A percentile compares a stretch with the other conserved stretches of the same genome.
Evolutionary conservation across 805 yeast genomes (phyloP).

Genomic region (Zygoascus biomembranicola): DNA sequence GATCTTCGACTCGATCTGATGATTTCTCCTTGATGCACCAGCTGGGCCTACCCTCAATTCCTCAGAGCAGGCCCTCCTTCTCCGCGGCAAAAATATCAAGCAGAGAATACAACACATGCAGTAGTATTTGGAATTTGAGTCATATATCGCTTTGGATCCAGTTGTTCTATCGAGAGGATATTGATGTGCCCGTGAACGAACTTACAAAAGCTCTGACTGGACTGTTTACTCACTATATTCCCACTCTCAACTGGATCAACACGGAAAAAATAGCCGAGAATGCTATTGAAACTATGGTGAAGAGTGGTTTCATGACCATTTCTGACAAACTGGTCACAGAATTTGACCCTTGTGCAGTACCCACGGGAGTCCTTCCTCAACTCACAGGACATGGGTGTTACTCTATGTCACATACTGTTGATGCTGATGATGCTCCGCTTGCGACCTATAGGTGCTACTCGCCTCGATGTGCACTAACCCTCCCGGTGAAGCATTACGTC

Average conservation of each 20-base stretch:
- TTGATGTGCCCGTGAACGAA: constrained; percentile 12
- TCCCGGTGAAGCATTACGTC: constrained; percentile 9
- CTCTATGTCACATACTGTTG: constrained; percentile 14
- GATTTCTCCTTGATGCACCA: constrained; percentile 14
- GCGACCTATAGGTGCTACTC: constrained; percentile 24
- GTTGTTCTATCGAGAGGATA: not conserved
- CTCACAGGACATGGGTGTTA: constrained; percentile 30
- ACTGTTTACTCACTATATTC: constrained; percentile 20
- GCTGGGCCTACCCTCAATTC: constrained; percentile 18
- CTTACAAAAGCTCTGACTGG: constrained; percentile 16
- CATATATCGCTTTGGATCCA: constrained; percentile 14
- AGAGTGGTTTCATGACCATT: constrained; percentile 16
- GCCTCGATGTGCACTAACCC: constrained; percentile 19
- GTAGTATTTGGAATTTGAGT: constrained; percentile 15
- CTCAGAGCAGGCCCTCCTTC: constrained; percentile 12
- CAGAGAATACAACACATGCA: constrained; percentile 14
- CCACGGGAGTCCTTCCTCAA: constrained; percentile 28
- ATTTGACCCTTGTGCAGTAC: not conserved
- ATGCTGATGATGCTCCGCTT: not conserved
- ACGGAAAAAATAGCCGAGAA: constrained; percentile 25
- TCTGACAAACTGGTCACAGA: constrained; percentile 7
- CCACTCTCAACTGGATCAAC: constrained; percentile 23
- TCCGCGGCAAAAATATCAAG: constrained; percentile 15
- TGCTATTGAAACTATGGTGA: constrained; percentile 19
- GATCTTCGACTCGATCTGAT: constrained; percentile 11